A percentile compares a stretch with the other conserved stretches of the same genome.
These are phyloP conservation scores for Quercus agrifolia DNA, from an alignment of 306 rosid genomes.

Conservation along the genomic window DNA sequence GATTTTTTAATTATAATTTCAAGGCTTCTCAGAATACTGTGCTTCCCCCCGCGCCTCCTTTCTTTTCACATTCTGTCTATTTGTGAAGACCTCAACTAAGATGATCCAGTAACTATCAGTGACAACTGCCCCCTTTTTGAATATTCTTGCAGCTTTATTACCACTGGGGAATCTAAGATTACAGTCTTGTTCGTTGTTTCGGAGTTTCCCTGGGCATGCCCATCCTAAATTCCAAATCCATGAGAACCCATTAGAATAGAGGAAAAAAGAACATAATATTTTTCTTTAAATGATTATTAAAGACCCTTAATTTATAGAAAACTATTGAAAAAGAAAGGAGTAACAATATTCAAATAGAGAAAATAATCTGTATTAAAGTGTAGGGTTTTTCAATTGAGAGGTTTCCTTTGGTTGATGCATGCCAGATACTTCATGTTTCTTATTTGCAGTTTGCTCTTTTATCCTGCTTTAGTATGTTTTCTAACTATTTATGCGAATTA, in stretches of 20 bases:
- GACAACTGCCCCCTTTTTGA: neutral
- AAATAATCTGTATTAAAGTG: neutral
- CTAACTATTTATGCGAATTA: neutral
- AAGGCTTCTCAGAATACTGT: too few species aligned
- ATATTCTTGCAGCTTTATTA: neutral
- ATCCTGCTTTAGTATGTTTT: neutral
- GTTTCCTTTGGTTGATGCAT: neutral
- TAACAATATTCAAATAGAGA: neutral
- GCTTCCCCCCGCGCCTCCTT: too few species aligned
- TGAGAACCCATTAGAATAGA: neutral
- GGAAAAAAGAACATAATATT: neutral
- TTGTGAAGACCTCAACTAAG: neutral
- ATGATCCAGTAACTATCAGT: neutral
- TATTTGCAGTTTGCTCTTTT: neutral
- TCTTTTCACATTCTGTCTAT: neutral
- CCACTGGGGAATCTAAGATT: neutral
- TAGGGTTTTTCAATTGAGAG: conserved; percentile 13
- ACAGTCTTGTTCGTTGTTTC: neutral
- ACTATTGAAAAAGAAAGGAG: neutral
- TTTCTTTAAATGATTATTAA: neutral
- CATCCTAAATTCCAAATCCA: neutral
- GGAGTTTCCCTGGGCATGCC: neutral
- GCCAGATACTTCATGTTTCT: neutral
- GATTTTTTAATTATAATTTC: neutral
- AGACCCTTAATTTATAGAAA: neutral